Evolutionary conservation across 805 yeast species (phyloP), one percentile per base, ranked within the genome.

Genomic region (Candida silvicultrix): DNA sequence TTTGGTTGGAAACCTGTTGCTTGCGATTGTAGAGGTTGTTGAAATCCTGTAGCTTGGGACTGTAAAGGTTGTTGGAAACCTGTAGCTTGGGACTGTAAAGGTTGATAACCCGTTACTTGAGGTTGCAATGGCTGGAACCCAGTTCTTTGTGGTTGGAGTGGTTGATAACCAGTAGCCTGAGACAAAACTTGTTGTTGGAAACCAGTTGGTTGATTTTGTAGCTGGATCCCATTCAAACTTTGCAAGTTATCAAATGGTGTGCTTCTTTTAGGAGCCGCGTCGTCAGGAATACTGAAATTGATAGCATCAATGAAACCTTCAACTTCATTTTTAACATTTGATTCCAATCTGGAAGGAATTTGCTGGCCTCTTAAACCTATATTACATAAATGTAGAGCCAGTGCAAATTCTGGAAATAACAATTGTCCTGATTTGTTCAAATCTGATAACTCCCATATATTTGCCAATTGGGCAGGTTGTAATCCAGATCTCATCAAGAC

Each of bases 371-470:
- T 80, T 54, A 87, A 72, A 0, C 84, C 85, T 58, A 80, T 66
- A 55, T 86, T 85, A 61, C 96, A 89, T 55, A 92, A 72, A 64
- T 89, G 92, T 73, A 92, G 80, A 16, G 96, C 89, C 53, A 92
- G 71, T 15, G 95, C 95, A 71, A 92, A 92, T 64, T 92, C 97
- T 2, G 98, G 98, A 61, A 90, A 92, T 55, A 92, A 67, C 49
- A 92, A 75, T 45, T 80, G 75, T 2, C 98, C 98, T 8, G 94
- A 82, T 57, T 80, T 84, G 55, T 82, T 85, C 2, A 95, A 83
- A 60, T 92, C 98, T n/a, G 95, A 78, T 47, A 92, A 70, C 21
- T 85, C 81, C 98, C 98, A 92, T 49, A 92, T 85, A 55, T 80
- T 88, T 3, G 92, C 92, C 55, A 92, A 73, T 38, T 83, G 79